Base-by-base conservation (phyloP, 2,329 filamentous ascomycete species). In the Cytospora paraplurivora region DNA sequence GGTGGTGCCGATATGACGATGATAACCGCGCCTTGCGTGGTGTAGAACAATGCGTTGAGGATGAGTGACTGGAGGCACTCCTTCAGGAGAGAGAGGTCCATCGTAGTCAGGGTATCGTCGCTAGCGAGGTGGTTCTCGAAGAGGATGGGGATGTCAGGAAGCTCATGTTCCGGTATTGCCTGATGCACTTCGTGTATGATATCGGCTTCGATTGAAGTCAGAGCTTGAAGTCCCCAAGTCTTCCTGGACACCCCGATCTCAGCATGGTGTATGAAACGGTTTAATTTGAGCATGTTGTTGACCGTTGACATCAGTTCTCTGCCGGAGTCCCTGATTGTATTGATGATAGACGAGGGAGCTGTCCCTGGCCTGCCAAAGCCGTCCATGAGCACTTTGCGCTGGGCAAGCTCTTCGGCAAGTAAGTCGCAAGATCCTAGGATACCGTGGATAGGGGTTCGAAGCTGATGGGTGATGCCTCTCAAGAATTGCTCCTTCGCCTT, bases 381-480 rank as follows among this genome's bases (percentile, higher is more conserved):
- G 1, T n/a, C 44, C 1, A 60, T 55, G 7, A 64, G 44, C 0
- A 71, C 52, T 2, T 72, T 70, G 3, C 68, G 62, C 4, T 68
- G 67, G 34, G 70, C 73, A 0, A 80, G 62, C 44, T 80, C 79
- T 61, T 81, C 79, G 0, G 73, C 74, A 1, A 81, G 69, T 0
- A 81, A 67, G 17, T 81, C 72, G 1, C 69, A 69, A 1, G 71
- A 72, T 1, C 72, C 74, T 0, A 81, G 71, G 2, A 81, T 79
- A 0, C 79, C 79, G 38, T 82, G 79, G 5, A 82, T 79, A 0
- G 79, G 79, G 0, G 79, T 82, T 44, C 79, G 74, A 0, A 82
- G 74, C 41, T 81, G 77, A 59, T 82, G 79, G 0, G 78, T 80
- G 10, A 81, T 75, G 0, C 78, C 77, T 4, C 79, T 73, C 0